phyloP scores from a whole-genome alignment of 1,139 yeast genomes.

The Yamadazyma kanchanaburiensis region DNA sequence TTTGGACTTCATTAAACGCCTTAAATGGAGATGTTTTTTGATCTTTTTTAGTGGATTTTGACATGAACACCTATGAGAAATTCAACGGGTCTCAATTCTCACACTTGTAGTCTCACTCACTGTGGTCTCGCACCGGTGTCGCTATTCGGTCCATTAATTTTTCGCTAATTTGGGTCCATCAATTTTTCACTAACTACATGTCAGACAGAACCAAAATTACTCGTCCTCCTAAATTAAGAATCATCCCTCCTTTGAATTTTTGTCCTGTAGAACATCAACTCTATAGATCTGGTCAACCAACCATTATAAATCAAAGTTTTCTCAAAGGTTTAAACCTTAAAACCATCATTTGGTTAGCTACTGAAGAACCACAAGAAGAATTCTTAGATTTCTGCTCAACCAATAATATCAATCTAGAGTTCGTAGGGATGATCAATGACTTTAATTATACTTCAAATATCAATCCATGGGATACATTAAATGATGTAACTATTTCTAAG shows the following conservation, averaged over 20 bases:
- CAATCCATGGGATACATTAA: conserved; percentile 96
- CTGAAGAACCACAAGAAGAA: conserved; percentile 91
- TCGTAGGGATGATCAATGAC: conserved; percentile 64
- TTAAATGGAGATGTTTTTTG: conserved; percentile 1
- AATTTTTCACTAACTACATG: no score
- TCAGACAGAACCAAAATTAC: conserved; percentile 9
- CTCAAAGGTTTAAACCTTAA: conserved; percentile 68
- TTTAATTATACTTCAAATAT: conserved; percentile 29
- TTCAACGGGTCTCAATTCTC: no score
- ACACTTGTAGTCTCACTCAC: no score
- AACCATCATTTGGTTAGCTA: conserved; percentile 90
- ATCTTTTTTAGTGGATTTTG: conserved; percentile 4
- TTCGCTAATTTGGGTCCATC: no score
- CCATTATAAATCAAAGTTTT: conserved; percentile 88
- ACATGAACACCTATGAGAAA: conserved; percentile 5
- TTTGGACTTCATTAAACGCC: conserved; percentile 7
- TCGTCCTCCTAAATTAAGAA: conserved; percentile 56
- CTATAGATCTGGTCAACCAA: conserved; percentile 94
- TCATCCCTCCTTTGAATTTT: conserved; percentile 92
- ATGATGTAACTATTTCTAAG: conserved; percentile 73
- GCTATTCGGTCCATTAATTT: no score
- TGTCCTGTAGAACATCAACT: conserved; percentile 88
- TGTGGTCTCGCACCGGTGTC: no score
- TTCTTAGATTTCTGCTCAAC: conserved; percentile 77
- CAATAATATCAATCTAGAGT: conserved; percentile 62